Percentiles rank a stretch among this genome's conserved stretches.
Conservation (phyloP, 2,329 filamentous ascomycete genomes). For the Aspergillus sp. region DNA sequence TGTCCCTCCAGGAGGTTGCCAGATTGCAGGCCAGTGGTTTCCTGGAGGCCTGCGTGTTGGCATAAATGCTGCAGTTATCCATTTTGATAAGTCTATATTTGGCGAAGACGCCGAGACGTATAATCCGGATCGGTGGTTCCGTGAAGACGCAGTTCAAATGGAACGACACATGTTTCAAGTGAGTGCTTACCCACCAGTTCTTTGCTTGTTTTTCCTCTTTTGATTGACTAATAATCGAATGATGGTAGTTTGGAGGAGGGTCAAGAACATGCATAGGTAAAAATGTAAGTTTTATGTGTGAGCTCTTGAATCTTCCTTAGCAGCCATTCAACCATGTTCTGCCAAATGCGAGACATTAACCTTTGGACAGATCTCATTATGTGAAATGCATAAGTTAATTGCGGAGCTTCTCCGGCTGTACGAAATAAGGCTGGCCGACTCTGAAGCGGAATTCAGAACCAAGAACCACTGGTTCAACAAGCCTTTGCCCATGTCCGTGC, state of each 20-base stretch:
- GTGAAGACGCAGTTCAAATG: neutral
- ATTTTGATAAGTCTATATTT: no score
- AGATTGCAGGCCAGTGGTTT: no score
- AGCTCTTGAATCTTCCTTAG: no score
- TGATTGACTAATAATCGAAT: neutral
- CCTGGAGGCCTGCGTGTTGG: no score
- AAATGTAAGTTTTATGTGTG: neutral
- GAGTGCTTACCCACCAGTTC: neutral
- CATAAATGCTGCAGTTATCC: no score
- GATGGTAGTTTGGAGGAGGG: neutral
- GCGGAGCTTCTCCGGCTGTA: neutral
- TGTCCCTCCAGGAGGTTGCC: no score
- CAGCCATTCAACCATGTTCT: no score
- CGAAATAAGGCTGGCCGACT: neutral
- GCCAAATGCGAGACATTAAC: no score
- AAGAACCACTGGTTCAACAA: neutral
- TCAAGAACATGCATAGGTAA: neutral
- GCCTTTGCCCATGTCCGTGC: neutral
- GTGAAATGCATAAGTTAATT: neutral
- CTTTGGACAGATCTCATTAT: neutral
- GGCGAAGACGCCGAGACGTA: no score
- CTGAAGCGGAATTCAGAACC: neutral
- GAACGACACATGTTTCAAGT: neutral
- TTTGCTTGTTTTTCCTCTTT: no score
- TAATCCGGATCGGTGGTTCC: neutral